These are phyloP conservation scores for Metschnikowia gruessii DNA, from an alignment of 805 yeast genomes.

Conservation along the genomic window DNA sequence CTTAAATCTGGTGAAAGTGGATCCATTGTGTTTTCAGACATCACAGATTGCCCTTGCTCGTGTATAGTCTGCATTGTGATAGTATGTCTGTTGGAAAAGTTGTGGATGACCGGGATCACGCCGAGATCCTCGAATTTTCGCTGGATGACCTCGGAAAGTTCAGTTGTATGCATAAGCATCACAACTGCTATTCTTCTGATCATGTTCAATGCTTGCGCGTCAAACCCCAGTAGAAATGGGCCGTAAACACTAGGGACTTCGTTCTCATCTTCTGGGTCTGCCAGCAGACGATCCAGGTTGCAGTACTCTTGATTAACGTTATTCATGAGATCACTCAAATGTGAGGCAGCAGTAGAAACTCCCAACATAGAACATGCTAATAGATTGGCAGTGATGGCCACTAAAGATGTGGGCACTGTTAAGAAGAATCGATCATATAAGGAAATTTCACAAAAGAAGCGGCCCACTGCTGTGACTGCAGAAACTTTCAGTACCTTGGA, in stretches of 20 bases:
- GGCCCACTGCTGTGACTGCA: conserved; percentile 53
- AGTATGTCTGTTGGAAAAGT: conserved; percentile 23
- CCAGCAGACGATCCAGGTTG: conserved; percentile 14
- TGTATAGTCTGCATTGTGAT: conserved; percentile 13
- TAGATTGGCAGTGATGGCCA: conserved; percentile 49
- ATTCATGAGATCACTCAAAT: conserved; percentile 13
- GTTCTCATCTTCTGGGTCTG: conserved; percentile 41
- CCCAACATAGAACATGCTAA: conserved; percentile 54
- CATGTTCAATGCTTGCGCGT: conserved; percentile 33
- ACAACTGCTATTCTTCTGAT: conserved; percentile 43
- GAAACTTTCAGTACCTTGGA: conserved; percentile 35
- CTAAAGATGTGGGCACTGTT: conserved; percentile 43
- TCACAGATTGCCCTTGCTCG: conserved; percentile 13
- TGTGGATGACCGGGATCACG: conserved; percentile 47
- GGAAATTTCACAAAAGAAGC: conserved; percentile 54
- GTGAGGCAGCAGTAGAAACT: conserved; percentile 38
- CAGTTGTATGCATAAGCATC: conserved; percentile 42
- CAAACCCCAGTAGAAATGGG: conserved; percentile 49
- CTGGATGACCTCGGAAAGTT: conserved; percentile 50
- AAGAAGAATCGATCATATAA: conserved; percentile 49
- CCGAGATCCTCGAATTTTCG: conserved; percentile 53
- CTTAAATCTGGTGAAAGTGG: conserved; percentile 14
- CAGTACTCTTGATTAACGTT: background rate
- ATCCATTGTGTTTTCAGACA: conserved; percentile 12
- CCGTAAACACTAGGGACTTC: conserved; percentile 40